These are phyloP conservation scores for Noccaea bulbosa DNA, from an alignment of 345 rosid genomes.

Conservation along the genomic window DNA sequence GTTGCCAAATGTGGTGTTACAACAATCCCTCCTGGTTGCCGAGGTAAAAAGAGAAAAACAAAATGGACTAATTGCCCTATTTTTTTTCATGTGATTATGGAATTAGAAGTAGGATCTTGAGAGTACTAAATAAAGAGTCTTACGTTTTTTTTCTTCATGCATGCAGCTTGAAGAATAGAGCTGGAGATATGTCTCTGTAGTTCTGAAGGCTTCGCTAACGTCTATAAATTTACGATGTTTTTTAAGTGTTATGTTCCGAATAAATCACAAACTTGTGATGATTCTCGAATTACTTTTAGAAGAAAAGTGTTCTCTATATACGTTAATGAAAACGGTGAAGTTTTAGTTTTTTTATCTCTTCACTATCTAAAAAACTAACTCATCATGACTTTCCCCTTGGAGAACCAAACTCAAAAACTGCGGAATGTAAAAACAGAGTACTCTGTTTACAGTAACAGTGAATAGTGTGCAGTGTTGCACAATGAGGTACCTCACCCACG, in stretches of 20 bases:
- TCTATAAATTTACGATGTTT: background rate
- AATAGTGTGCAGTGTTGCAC: too few relatives aligned
- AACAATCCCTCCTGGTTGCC: constrained; percentile 48
- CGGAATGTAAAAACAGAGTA: background rate
- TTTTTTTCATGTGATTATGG: background rate
- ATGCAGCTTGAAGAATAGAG: constrained; percentile 34
- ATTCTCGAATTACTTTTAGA: too few relatives aligned
- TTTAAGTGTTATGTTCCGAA: constrained; percentile 16
- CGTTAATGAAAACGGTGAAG: too few relatives aligned
- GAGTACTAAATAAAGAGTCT: constrained; percentile 8
- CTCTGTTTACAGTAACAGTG: too few relatives aligned
- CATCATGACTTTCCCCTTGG: constrained; percentile 40
- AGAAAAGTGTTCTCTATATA: too few relatives aligned
- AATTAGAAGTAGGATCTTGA: constrained; percentile 17
- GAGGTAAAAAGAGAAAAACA: constrained; percentile 20
- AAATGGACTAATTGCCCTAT: background rate
- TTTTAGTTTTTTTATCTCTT: too few relatives aligned
- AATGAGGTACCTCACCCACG: too few relatives aligned
- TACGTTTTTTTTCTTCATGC: constrained; percentile 24
- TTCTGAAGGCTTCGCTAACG: background rate
- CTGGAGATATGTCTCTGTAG: background rate
- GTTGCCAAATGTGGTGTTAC: constrained; percentile 51
- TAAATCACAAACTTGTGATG: constrained; percentile 2
- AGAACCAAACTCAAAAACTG: constrained; percentile 22
- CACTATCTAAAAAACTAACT: too few relatives aligned